Evolutionary conservation across 208 protist species (phyloP), one percentile per base, ranked within the genome.

Genomic region (Wallacemonas sp.): DNA sequence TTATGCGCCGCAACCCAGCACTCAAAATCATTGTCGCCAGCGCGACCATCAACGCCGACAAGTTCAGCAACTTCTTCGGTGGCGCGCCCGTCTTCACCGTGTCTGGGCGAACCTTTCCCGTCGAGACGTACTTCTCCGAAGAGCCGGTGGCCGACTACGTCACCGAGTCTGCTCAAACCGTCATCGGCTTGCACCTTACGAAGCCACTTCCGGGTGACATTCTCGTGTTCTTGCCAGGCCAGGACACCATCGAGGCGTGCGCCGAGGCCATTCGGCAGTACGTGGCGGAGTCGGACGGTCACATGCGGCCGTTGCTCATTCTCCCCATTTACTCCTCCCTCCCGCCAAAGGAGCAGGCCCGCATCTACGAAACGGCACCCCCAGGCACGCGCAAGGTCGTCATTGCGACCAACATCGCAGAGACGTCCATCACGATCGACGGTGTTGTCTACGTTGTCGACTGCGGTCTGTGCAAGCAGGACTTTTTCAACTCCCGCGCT

Each of bases 221-320:
- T 47, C 92, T 99, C 29, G 90, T 99, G 9, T 99, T 99, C 80
- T 95, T 99, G 86, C 99, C 99, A 5, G 99, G 99, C 24, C 98
- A 99, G 83, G 99, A 99, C 57, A 98, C 99, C 58, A 99, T 99
- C 61, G 92, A 95, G 62, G 82, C 67, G 16, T 95, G 88, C 65
- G 88, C 84, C 3, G 77, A 87, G 55, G 78, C 76, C 56, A 76
- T 94, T 54, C 81, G 74, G 24, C 72, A 85, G 65, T 78, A 80
- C 46, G 61, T 85, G 41, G 78, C 44, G 2, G 83, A 85, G 57
- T 70, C 76, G 16, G 78, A 75, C 44, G 79, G 70, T 14, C 70
- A 83, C 26, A 61, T 97, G 39, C 92, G 90, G 17, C 83, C 97
- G 19, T 72, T 99, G 39, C 77, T 99, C 23, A 93, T 99, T 44